phyloP scores from a whole-genome alignment of 495 filamentous ascomycete species.

The Hypoxylon rickii region DNA sequence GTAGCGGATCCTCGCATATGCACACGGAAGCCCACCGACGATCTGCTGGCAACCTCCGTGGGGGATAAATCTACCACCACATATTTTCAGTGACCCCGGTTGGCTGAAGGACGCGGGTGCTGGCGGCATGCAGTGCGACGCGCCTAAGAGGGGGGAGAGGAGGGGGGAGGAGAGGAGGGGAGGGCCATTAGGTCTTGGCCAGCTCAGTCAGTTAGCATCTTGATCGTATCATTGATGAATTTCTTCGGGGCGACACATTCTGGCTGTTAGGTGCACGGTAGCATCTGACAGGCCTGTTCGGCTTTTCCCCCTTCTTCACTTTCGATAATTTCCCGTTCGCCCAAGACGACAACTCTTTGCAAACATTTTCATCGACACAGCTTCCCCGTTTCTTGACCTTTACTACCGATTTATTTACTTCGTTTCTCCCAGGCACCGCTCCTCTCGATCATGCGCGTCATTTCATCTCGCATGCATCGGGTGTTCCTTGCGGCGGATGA shows the following conservation, averaged over 20 bases:
- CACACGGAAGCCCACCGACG: constrained; percentile 34
- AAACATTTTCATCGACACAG: too few relatives aligned
- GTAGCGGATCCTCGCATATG: constrained; percentile 28
- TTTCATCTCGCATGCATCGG: constrained; percentile 34
- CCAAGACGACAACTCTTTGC: constrained; percentile 12
- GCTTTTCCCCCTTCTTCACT: constrained; percentile 14
- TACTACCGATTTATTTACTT: constrained; percentile 10
- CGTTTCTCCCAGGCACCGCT: constrained; percentile 11
- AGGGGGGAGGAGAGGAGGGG: constrained; percentile 3
- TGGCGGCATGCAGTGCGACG: constrained; percentile 33
- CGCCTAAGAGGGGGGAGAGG: constrained; percentile 2
- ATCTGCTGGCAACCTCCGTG: constrained; percentile 42
- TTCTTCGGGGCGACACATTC: constrained; percentile 8
- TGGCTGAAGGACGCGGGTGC: constrained; percentile 27
- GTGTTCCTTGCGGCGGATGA: constrained; percentile 22
- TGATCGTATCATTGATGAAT: constrained; percentile 11
- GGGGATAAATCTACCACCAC: constrained; percentile 28
- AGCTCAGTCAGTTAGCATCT: constrained; percentile 23
- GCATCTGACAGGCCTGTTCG: constrained; percentile 3
- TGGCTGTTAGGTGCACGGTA: constrained; percentile 20
- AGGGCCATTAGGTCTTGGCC: constrained; percentile 8
- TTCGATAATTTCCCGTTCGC: too few relatives aligned
- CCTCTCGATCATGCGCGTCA: constrained; percentile 17
- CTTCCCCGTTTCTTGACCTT: not conserved
- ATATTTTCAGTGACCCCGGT: constrained; percentile 24